Percentiles rank a stretch among this genome's conserved stretches.
phyloP scores from a whole-genome alignment of 1,139 yeast species.

The Suhomyces bribrorum region DNA sequence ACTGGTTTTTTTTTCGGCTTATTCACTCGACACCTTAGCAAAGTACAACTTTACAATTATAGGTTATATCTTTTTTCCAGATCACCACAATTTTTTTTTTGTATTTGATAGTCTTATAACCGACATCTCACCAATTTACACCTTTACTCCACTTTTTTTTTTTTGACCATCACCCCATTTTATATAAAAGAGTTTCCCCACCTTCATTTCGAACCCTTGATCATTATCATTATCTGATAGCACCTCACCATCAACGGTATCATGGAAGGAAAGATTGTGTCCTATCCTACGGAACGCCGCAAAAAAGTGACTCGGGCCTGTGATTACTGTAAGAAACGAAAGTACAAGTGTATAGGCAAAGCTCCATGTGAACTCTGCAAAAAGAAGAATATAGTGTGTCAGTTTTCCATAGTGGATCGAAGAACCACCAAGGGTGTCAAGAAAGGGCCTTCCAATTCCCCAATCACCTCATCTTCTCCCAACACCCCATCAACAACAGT shows the following conservation, averaged over 20 bases:
- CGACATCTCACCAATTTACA: neutral
- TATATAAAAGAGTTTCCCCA: neutral
- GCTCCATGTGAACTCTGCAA: constrained; percentile 30
- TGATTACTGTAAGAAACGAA: constrained; percentile 21
- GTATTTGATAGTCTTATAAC: neutral
- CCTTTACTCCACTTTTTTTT: neutral
- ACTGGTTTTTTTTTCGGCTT: neutral
- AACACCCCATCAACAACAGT: neutral
- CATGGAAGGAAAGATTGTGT: constrained; percentile 11
- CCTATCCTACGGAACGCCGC: constrained; percentile 16
- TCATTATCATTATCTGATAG: neutral
- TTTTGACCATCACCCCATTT: neutral
- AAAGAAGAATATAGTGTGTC: constrained; percentile 27
- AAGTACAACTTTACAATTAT: neutral
- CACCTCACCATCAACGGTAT: neutral
- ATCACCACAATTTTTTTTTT: constrained; percentile 1
- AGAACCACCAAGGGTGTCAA: constrained; percentile 23
- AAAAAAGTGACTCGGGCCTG: constrained; percentile 21
- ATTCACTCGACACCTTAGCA: neutral
- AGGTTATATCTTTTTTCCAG: neutral
- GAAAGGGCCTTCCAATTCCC: constrained; percentile 7
- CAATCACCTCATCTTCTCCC: constrained; percentile 3
- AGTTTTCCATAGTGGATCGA: constrained; percentile 29
- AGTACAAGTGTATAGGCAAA: constrained; percentile 28
- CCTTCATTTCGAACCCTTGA: too few relatives aligned